phyloP scores from a whole-genome alignment of 1,139 yeast genomes.

The Cylindricascospora bacillispora region DNA sequence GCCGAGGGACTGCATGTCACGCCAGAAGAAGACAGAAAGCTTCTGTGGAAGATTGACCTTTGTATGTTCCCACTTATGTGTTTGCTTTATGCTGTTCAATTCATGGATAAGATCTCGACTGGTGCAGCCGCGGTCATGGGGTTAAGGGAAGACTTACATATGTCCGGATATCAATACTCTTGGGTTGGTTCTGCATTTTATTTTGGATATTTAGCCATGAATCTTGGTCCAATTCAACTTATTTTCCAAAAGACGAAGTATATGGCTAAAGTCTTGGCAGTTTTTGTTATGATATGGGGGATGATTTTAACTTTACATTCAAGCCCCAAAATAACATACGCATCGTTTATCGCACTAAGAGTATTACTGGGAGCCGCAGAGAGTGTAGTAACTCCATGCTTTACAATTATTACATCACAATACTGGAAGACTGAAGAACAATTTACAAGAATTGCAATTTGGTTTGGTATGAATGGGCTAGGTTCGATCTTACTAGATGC shows the following conservation, averaged over 20 bases:
- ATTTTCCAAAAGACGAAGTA: slow-evolving; percentile 24
- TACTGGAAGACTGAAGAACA: slow-evolving; percentile 43
- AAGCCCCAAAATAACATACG: slow-evolving; percentile 26
- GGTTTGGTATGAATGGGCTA: slow-evolving; percentile 41
- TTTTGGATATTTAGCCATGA: slow-evolving; percentile 38
- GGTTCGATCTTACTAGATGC: slow-evolving; percentile 33
- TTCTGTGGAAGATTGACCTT: slow-evolving; percentile 44
- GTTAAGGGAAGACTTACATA: slow-evolving; percentile 32
- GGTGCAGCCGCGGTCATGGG: slow-evolving; percentile 52
- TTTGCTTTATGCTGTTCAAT: slow-evolving; percentile 43
- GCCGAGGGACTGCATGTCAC: slow-evolving; percentile 19
- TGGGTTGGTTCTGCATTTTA: slow-evolving; percentile 50
- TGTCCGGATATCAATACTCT: slow-evolving; percentile 40
- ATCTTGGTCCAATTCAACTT: slow-evolving; percentile 32
- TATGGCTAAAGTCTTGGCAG: slow-evolving; percentile 29
- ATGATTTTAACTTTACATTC: slow-evolving; percentile 32
- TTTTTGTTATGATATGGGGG: slow-evolving; percentile 38
- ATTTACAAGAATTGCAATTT: slow-evolving; percentile 34
- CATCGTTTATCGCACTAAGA: slow-evolving; percentile 33
- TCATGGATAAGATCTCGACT: slow-evolving; percentile 51
- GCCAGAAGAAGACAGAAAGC: slow-evolving; percentile 24
- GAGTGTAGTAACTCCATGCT: slow-evolving; percentile 38
- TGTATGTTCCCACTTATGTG: slow-evolving; percentile 44
- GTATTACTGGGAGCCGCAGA: slow-evolving; percentile 38
- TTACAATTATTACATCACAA: slow-evolving; percentile 40